Percentiles rank a stretch among this genome's conserved stretches.
These are phyloP conservation scores for Eucalyptus tenuipes DNA, from an alignment of 345 rosid species.

Conservation along the genomic window DNA sequence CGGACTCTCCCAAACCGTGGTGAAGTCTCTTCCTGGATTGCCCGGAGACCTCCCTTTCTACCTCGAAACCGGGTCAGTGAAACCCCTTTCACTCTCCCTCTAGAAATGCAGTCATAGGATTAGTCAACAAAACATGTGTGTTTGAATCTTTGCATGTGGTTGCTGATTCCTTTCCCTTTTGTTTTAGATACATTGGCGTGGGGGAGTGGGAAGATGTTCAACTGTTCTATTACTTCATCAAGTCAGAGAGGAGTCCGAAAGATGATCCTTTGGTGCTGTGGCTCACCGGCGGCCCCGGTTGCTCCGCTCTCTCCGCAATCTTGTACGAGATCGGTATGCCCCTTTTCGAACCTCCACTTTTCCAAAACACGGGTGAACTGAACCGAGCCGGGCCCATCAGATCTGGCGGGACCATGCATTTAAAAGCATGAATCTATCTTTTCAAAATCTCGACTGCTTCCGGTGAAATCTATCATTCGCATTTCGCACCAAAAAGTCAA, in stretches of 20 bases:
- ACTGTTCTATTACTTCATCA: constrained; percentile 1
- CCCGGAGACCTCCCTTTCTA: constrained; percentile 6
- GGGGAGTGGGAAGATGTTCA: constrained; percentile 2
- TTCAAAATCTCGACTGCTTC: no score
- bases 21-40: constrained; percentile 2
- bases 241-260: constrained; percentile 4
- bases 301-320: neutral
- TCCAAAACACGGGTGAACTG: neutral
- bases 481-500: no score
- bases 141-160: neutral
- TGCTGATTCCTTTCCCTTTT: neutral
- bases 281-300: constrained; percentile 20
- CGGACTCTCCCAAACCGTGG: neutral
- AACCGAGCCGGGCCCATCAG: neutral
- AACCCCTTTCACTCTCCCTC: neutral
- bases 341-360: neutral
- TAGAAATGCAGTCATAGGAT: neutral
- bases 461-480: no score
- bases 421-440: no score
- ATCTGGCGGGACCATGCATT: no score
- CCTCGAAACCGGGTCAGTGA: constrained; percentile 9
- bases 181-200: neutral
- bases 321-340: neutral
- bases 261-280: constrained; percentile 9
- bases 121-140: neutral